A percentile compares a stretch with the other conserved stretches of the same genome.
These are phyloP conservation scores for Rubia balearica DNA, from an alignment of 305 asterid genomes.

Conservation along the genomic window DNA sequence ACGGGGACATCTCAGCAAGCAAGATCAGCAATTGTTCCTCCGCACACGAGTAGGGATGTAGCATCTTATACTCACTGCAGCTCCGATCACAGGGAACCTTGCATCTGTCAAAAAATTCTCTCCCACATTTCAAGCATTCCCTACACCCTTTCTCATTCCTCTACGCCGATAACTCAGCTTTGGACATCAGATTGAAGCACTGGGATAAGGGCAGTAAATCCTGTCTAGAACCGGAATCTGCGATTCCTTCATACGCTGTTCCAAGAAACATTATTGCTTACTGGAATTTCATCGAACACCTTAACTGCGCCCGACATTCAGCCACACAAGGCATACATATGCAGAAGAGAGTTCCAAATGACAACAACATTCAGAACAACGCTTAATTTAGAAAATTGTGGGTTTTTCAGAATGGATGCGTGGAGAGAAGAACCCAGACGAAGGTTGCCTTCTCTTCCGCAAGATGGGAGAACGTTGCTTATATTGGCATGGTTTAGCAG, in stretches of 20 bases:
- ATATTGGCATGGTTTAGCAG: conserved; percentile 29
- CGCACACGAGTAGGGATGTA: conserved; percentile 23
- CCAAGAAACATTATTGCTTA: conserved; percentile 51
- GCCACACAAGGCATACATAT: conserved; percentile 44
- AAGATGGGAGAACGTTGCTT: conserved; percentile 36
- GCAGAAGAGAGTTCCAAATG: conserved; percentile 50
- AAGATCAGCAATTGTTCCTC: conserved; percentile 42
- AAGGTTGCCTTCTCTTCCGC: conserved; percentile 48
- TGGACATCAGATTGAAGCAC: conserved; percentile 51
- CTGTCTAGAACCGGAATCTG: conserved; percentile 34
- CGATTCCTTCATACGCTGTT: conserved; percentile 43
- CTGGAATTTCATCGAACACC: conserved; percentile 68
- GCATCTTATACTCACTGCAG: conserved; percentile 26
- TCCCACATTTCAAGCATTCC: conserved; percentile 43
- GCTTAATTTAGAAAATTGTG: conserved; percentile 22
- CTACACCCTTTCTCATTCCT: not conserved
- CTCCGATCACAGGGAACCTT: conserved; percentile 45
- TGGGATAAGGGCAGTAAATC: conserved; percentile 56
- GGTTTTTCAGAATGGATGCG: conserved; percentile 50
- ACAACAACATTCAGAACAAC: conserved; percentile 14
- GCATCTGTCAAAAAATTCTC: conserved; percentile 43
- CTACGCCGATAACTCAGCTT: conserved; percentile 20
- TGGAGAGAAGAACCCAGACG: conserved; percentile 60
- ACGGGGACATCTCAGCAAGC: conserved; percentile 35
- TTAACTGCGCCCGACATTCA: conserved; percentile 35